Base-by-base conservation (phyloP, 148 eudicot genomes). In the Diospyros lotus region DNA sequence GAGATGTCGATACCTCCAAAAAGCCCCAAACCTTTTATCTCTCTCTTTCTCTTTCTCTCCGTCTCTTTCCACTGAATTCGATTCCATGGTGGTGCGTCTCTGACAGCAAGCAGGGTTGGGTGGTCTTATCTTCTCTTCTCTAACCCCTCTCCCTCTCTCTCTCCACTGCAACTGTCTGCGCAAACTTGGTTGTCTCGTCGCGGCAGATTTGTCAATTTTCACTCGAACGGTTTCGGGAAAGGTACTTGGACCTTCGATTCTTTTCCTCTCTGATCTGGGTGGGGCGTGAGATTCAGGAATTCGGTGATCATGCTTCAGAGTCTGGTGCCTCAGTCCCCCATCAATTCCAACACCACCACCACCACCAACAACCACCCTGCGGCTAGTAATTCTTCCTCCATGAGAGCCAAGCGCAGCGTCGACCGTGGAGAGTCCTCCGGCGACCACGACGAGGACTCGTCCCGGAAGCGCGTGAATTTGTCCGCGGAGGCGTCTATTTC, bases 231-330 rank as follows among this genome's bases (percentile, higher is more conserved):
- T 73, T 66, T 66, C 52, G 28, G 6, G 48, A 43, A 67, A 67
- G 61, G 76, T 13, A n/a, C 43, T 39, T 17, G 53, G 15, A 73
- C 76, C 63, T 75, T 71, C 67, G 14, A 56, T 28, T 54, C 50
- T 52, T 45, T 73, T 3, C 15, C 53, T 68, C 68, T n/a, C 43
- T 59, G 28, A 28, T 28, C 28, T 28, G 28, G 0, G 28, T 28
- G 28, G 28, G 28, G 28, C 28, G 28, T 28, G 28, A 28, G 28
- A 28, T 28, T 28, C 28, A 28, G 28, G 28, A 28, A 28, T 28
- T 79, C 69, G 11, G 18, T 72, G 64, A 78, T 77, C 84, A 84
- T 84, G 82, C 85, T 79, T 58, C 79, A 83, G n/a, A 64, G 75
- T 61, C 75, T 76, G n/a, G 50, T 68, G n/a, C 67, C 71, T 46